Conservation (phyloP, 1,139 yeast genomes). For the Blastobotrys illinoisensis region DNA sequence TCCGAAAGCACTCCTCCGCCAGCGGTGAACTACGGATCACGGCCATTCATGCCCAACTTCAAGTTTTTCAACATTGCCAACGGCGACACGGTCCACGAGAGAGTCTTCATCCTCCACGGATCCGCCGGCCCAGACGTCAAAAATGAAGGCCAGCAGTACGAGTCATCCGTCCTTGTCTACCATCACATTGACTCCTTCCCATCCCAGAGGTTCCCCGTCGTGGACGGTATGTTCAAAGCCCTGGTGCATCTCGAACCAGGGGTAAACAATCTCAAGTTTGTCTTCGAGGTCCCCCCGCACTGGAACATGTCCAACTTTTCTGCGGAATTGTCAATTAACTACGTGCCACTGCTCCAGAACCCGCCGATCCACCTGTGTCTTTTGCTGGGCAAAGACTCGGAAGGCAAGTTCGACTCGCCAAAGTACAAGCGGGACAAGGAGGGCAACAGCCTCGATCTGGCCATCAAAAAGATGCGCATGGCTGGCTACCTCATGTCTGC, state of each 20-base stretch:
- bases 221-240: constrained; percentile 68
- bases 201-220: constrained; percentile 64
- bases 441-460: constrained; percentile 67
- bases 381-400: constrained; percentile 72
- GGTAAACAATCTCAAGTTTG: constrained; percentile 30
- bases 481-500: constrained; percentile 93
- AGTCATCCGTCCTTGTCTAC: constrained; percentile 39
- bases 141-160: constrained; percentile 13
- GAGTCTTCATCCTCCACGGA: constrained; percentile 32
- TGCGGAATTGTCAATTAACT: constrained; percentile 39
- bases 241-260: constrained; percentile 67
- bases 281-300: constrained; percentile 19
- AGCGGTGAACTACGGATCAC: neutral
- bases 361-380: constrained; percentile 81
- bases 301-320: constrained; percentile 12
- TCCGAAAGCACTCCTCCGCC: neutral
- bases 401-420: constrained; percentile 69
- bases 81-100: constrained; percentile 27
- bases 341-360: constrained; percentile 56
- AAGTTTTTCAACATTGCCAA: constrained; percentile 21
- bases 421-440: constrained; percentile 48
- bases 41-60: neutral
- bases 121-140: constrained; percentile 25
- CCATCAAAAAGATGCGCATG: constrained; percentile 68
- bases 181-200: constrained; percentile 55